Conservation (phyloP, 2,329 filamentous ascomycete genomes). For the Albifimbria verrucaria region DNA sequence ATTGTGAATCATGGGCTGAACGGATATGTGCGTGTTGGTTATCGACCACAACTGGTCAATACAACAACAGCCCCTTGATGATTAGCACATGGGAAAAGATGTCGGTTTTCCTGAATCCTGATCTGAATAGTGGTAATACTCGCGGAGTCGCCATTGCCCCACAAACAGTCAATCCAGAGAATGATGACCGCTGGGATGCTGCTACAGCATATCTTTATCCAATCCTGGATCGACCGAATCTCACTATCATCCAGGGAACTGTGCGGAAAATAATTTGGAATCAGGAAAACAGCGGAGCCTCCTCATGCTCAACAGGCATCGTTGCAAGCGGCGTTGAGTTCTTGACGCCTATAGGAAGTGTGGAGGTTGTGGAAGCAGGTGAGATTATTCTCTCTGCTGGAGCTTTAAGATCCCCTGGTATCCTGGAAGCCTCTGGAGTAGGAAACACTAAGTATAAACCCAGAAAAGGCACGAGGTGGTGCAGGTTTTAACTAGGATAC, state of each 20-base stretch:
- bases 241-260: constrained; percentile 35
- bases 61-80: constrained; percentile 27
- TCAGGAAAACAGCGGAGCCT: not conserved
- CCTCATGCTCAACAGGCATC: not conserved
- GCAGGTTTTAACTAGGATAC: not conserved
- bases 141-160: constrained; percentile 35
- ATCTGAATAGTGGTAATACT: constrained; percentile 36
- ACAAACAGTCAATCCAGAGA: constrained; percentile 33
- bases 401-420: constrained; percentile 46
- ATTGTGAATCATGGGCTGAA: constrained; percentile 28
- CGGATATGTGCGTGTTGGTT: constrained; percentile 35
- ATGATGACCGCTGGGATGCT: constrained; percentile 35
- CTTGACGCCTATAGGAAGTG: constrained; percentile 29
- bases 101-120: constrained; percentile 21
- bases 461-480: not conserved
- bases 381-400: constrained; percentile 48
- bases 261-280: constrained; percentile 28
- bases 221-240: constrained; percentile 30
- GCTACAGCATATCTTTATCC: constrained; percentile 39
- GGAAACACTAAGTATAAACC: constrained; percentile 31
- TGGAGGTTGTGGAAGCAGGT: constrained; percentile 33
- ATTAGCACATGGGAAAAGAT: constrained; percentile 8
- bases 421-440: constrained; percentile 52
- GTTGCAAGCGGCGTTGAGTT: constrained; percentile 33
- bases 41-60: constrained; percentile 29